A percentile compares a stretch with the other conserved stretches of the same genome.
Conservation (phyloP, 352 stramenopile genomes). For the Phytophthora syringae region DNA sequence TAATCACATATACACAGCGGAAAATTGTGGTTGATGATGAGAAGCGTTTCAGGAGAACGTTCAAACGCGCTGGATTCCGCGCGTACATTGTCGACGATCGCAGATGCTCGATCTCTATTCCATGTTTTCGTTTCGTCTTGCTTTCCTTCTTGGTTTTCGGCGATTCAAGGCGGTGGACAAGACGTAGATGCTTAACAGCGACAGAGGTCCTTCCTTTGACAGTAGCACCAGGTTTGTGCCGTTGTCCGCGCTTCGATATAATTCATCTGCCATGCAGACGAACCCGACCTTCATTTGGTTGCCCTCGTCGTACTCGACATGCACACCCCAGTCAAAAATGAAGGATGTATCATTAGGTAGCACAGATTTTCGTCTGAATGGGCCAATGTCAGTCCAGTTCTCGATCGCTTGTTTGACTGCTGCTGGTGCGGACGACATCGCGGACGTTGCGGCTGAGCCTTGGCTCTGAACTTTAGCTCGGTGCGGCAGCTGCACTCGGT, state of each 20-base stretch:
- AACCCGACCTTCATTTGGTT: too few relatives aligned
- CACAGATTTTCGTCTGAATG: too few relatives aligned
- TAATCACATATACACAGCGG: conserved; percentile 7
- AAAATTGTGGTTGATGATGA: neutral
- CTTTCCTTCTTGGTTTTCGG: neutral
- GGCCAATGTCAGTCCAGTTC: too few relatives aligned
- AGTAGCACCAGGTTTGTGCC: neutral
- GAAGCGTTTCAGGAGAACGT: neutral
- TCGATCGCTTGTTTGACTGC: too few relatives aligned
- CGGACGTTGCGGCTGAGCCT: too few relatives aligned
- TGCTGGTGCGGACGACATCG: too few relatives aligned
- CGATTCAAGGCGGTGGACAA: neutral
- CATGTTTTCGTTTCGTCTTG: neutral
- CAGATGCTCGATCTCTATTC: neutral
- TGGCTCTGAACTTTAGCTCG: too few relatives aligned
- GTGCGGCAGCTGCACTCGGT: neutral
- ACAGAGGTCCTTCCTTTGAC: neutral
- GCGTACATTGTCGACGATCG: neutral
- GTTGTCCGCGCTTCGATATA: too few relatives aligned
- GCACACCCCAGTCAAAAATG: too few relatives aligned
- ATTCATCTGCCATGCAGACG: too few relatives aligned
- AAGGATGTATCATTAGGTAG: too few relatives aligned
- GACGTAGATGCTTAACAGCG: neutral
- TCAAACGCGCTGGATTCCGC: neutral
- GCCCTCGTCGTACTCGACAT: too few relatives aligned